phyloP scores from a whole-genome alignment of 495 filamentous ascomycete species.

The Penicillium parvum region DNA sequence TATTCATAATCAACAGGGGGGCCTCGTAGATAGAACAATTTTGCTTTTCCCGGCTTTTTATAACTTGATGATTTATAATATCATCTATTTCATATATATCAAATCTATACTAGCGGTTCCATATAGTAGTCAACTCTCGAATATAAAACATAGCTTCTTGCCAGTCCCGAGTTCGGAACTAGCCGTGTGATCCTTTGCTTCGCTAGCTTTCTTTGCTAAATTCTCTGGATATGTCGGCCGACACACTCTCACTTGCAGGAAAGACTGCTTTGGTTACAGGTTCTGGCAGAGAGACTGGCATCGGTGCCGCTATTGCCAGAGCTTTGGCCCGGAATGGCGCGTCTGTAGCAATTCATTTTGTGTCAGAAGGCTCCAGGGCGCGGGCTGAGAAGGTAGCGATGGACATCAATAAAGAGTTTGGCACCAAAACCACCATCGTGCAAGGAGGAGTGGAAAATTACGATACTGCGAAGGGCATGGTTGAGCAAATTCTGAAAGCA shows the following conservation, averaged over 20 bases:
- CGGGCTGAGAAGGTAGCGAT: constrained; percentile 28
- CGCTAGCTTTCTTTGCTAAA: too few relatives aligned
- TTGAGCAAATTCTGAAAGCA: constrained; percentile 4
- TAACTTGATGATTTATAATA: too few relatives aligned
- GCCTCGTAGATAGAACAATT: too few relatives aligned
- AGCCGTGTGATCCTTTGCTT: too few relatives aligned
- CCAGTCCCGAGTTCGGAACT: too few relatives aligned
- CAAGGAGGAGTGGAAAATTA: constrained; percentile 30
- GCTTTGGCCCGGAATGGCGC: constrained; percentile 38
- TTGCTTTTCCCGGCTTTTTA: too few relatives aligned
- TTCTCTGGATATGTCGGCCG: constrained; percentile 1
- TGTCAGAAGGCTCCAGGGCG: constrained; percentile 28
- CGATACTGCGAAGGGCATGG: constrained; percentile 10
- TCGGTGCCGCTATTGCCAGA: constrained; percentile 42
- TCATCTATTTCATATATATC: too few relatives aligned
- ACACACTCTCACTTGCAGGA: constrained; percentile 34
- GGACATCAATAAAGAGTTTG: constrained; percentile 8
- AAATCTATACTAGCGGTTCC: too few relatives aligned
- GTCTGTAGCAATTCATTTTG: constrained; percentile 28
- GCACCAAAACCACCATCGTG: constrained; percentile 29
- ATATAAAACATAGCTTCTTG: too few relatives aligned
- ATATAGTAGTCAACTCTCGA: too few relatives aligned
- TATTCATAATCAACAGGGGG: too few relatives aligned
- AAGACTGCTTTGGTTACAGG: constrained; percentile 52
- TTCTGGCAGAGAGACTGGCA: constrained; percentile 32